Base-by-base conservation (phyloP, 139 green algal genomes). In the Yamagishiella unicocca region DNA sequence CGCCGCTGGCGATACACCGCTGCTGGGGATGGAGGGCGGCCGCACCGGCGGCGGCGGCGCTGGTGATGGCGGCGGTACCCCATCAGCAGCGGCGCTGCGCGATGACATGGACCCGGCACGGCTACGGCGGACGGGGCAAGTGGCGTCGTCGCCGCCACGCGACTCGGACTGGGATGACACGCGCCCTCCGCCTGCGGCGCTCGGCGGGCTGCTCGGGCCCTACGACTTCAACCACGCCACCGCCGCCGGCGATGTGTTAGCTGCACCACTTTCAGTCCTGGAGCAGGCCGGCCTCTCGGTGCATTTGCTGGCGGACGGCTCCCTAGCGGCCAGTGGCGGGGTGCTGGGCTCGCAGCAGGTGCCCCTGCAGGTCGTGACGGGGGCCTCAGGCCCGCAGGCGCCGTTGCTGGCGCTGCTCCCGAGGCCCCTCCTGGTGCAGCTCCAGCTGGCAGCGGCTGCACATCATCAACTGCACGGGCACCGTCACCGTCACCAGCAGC, bases 261-360 rank as follows among this genome's bases (percentile, higher is more conserved):
- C 61, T 22, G 64, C 77, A 2, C 80, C 43, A 19, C 43, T 86
- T 7, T 4, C 62, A 0, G 45, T 24, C 4, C 64, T 86, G 61
- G 80, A 86, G 66, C 42, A 67, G 7, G 80, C 80, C 24, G 80
- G 80, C 3, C 62, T 86, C 62, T 64, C 29, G 1, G 37, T 86
- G 31, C 31, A 40, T 6, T 8, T 77, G 64, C 53, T 73, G 42
- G 21, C 43, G 9, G 27, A 21, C 1, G 80, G 80, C 2, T 21
- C 42, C 10, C 31, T 86, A 31, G 64, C 45, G n/a, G 80, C 43
- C 2, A 67, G 33, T 21, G 80, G 80, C 6, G 80, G 80, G 0
- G 42, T 53, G 22, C 45, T 86, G 64, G 80, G 80, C 9, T n/a
- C 62, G 0, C 31, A 19, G 62, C 62, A 50, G 43, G 21, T 77